Percentiles rank a stretch among this genome's conserved stretches.
phyloP scores from a whole-genome alignment of 148 eudicot species.

The Vaccinium darrowii region DNA sequence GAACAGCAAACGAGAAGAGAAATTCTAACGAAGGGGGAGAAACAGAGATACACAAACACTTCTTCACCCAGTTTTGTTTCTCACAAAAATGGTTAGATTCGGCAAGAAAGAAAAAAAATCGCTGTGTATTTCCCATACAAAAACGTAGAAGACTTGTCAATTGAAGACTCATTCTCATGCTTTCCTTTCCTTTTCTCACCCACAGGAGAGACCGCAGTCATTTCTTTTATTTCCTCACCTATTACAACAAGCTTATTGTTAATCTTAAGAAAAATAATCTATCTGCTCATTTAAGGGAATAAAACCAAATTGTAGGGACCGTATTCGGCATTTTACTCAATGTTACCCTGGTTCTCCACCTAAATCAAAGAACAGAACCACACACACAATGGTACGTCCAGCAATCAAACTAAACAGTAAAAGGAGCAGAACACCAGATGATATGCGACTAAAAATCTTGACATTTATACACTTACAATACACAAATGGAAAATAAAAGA shows the following conservation, averaged over 20 bases:
- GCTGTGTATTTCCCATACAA: background rate
- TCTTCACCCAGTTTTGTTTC: background rate
- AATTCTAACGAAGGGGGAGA: background rate
- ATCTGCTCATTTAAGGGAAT: background rate
- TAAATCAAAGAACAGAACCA: background rate
- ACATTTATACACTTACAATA: background rate
- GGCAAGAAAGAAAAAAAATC: background rate
- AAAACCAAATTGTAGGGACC: background rate
- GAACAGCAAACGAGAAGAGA: background rate
- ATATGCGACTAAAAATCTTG: background rate
- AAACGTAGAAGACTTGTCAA: background rate
- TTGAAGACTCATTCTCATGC: background rate
- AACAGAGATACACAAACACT: background rate
- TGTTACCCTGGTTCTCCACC: background rate
- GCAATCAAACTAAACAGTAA: background rate
- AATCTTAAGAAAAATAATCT: background rate
- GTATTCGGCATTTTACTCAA: background rate
- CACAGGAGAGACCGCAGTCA: background rate
- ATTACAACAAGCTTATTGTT: background rate
- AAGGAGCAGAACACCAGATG: background rate
- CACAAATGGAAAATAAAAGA: background rate
- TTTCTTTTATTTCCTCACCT: background rate
- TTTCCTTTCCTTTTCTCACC: background rate
- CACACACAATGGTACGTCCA: background rate
- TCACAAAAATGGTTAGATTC: background rate